These are phyloP conservation scores for Skeletonema marinoi DNA, from an alignment of 108 stramenopile genomes.

Conservation along the genomic window DNA sequence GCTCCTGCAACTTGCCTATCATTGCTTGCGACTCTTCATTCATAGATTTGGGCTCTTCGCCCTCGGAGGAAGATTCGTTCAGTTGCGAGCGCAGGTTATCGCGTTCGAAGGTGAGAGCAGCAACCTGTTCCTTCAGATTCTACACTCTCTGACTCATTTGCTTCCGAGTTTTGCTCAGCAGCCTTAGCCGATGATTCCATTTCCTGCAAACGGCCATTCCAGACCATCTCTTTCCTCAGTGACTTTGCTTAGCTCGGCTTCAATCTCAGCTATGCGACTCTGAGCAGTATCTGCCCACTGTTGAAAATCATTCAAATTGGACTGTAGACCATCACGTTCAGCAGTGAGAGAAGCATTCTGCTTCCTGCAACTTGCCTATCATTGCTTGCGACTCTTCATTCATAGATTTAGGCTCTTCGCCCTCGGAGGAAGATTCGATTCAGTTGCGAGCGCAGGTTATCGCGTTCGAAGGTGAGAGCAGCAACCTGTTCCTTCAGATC, in stretches of 20 bases:
- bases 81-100: constrained; percentile 4
- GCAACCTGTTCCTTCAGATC: not conserved
- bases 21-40: constrained; percentile 11
- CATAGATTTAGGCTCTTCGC: constrained; percentile 6
- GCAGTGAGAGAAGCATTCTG: constrained; percentile 34
- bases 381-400: constrained; percentile 11
- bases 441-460: constrained; percentile 2
- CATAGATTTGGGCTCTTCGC: constrained; percentile 7
- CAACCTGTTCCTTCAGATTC: not conserved
- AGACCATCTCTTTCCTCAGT: constrained; percentile 32
- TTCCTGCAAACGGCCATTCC: constrained; percentile 2
- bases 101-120: not conserved
- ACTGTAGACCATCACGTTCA: constrained; percentile 41
- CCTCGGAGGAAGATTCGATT: not conserved
- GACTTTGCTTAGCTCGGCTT: constrained; percentile 27
- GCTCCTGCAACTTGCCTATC: constrained; percentile 30
- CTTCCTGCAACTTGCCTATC: constrained; percentile 30
- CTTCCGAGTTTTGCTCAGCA: not conserved
- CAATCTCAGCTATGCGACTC: constrained; percentile 53
- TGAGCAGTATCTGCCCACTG: constrained; percentile 63
- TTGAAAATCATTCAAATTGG: constrained; percentile 55
- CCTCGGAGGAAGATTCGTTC: not conserved
- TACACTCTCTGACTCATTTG: not conserved
- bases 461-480: constrained; percentile 1
- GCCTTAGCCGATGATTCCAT: not conserved